Percentiles rank a stretch among this genome's conserved stretches.
Conservation (phyloP, 768 basidiomycete species). For the Ephemerocybe angulata region DNA sequence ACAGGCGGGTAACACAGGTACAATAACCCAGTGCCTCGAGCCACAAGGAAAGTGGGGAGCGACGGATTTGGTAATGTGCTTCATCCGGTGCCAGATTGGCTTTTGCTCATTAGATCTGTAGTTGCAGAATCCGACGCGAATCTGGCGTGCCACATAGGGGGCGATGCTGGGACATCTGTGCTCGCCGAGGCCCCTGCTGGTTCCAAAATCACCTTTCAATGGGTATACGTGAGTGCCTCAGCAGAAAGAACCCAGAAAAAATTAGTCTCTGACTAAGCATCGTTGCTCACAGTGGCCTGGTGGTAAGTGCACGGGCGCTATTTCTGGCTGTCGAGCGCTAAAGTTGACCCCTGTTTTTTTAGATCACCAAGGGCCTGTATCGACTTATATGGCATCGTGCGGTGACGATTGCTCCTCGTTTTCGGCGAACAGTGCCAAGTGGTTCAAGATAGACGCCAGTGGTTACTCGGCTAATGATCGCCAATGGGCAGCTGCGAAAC, state of each 20-base stretch:
- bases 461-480: conserved; percentile 37
- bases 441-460: conserved; percentile 48
- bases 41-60: conserved; percentile 32
- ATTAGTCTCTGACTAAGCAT: conserved; percentile 9
- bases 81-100: background rate
- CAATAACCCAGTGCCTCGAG: conserved; percentile 22
- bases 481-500: conserved; percentile 41
- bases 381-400: conserved; percentile 52
- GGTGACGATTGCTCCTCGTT: conserved; percentile 40
- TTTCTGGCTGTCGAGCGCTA: conserved; percentile 7
- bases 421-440: conserved; percentile 34
- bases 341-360: conserved; percentile 6
- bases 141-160: conserved; percentile 42
- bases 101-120: conserved; percentile 11
- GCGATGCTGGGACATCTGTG: conserved; percentile 32
- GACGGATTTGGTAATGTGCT: conserved; percentile 30
- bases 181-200: conserved; percentile 39
- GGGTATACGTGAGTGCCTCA: conserved; percentile 37
- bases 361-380: conserved; percentile 50
- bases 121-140: conserved; percentile 31
- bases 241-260: too few species aligned
- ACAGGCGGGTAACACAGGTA: conserved; percentile 21
- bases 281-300: conserved; percentile 31
- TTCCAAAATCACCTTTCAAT: conserved; percentile 39
- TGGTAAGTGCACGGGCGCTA: conserved; percentile 19